Base-by-base conservation (phyloP, 805 yeast genomes). In the Candida jianshihensis region DNA sequence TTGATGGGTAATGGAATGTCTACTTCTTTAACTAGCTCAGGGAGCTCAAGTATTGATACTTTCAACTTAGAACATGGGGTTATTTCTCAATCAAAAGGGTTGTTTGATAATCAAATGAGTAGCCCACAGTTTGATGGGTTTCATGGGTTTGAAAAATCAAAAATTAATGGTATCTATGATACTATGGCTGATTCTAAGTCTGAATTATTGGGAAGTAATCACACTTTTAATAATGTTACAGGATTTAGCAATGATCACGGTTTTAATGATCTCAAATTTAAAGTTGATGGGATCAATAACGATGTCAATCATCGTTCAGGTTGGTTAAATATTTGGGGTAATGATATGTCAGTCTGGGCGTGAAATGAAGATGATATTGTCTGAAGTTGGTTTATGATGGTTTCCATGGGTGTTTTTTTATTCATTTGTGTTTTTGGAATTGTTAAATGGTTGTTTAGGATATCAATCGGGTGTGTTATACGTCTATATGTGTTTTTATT, bases 261-360 rank as follows among this genome's bases (percentile, higher is more conserved):
- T 34, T 40, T 30, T 33, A 33, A 37, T 9, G 26, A 12, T 25
- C 14, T 37, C 25, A 19, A 11, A 33, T 10, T 19, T 15, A 33
- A 26, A 36, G 37, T 34, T 32, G 38, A 38, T 31, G 31, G 16
- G 16, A 13, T 26, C 13, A 25, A 25, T 18, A 14, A 13, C n/a
- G 17, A 8, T 25, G 19, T 17, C 5, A 25, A 16, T 19, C 31
- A 29, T 12, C 38, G 35, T 29, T 30, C 47, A 22, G 56, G 56
- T 19, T 53, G 51, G 51, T 42, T 53, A 35, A 53, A 53, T 33
- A 53, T 53, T 28, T 53, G 57, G 57, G 55, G 56, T 21, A 49
- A 36, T 34, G 57, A 53, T 37, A 53, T 51, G 57, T 51, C 55
- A 12, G 57, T 53, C 39, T 53, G 57, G 57, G 49, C 48, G 29